Evolutionary conservation across 495 filamentous ascomycete genomes (phyloP).

Genomic region (Penicillium coprophilum): DNA sequence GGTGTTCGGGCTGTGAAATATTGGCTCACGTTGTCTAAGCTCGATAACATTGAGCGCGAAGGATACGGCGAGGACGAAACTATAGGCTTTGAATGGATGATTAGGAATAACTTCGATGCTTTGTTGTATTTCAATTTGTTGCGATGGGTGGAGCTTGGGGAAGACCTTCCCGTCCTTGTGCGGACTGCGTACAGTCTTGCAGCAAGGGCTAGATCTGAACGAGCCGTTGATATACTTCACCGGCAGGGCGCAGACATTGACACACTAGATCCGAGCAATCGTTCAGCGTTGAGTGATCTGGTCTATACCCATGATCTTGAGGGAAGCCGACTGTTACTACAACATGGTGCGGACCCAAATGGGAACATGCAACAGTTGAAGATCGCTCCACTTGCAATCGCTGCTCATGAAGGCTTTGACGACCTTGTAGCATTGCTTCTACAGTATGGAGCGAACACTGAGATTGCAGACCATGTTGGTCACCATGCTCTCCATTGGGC

Average conservation of each 20-base stretch:
- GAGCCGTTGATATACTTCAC: neutral
- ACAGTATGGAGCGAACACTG: constrained; percentile 18
- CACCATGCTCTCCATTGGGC: constrained; percentile 19
- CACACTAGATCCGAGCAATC: neutral
- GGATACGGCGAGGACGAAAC: neutral
- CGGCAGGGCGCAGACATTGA: neutral
- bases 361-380: neutral
- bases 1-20: neutral
- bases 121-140: constrained; percentile 15
- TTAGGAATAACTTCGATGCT: constrained; percentile 7
- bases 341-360: constrained; percentile 23
- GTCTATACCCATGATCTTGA: neutral
- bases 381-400: constrained; percentile 10
- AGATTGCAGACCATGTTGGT: constrained; percentile 6
- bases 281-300: neutral
- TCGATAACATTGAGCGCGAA: constrained; percentile 1
- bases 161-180: neutral
- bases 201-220: constrained; percentile 8
- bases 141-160: constrained; percentile 19
- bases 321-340: neutral
- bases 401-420: constrained; percentile 14
- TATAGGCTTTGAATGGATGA: constrained; percentile 15
- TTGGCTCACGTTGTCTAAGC: constrained; percentile 7
- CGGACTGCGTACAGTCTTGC: constrained; percentile 14
- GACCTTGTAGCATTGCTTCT: constrained; percentile 20